Conservation (phyloP, 2,329 filamentous ascomycete genomes). For the Beauveria varroae region DNA sequence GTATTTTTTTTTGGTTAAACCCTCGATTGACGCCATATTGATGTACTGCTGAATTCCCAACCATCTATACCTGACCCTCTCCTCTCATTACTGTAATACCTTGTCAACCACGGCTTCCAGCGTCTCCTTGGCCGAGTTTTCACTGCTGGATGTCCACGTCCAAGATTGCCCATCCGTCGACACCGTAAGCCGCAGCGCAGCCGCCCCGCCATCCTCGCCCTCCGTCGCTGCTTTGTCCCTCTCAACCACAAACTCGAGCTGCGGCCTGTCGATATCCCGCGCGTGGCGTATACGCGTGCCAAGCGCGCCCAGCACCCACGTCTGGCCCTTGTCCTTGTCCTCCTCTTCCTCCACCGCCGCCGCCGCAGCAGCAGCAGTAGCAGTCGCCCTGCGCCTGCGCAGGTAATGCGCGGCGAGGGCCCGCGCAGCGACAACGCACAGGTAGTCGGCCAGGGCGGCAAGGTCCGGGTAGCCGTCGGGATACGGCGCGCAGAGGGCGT, state of each 20-base stretch:
- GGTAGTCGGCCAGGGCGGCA: conserved; percentile 37
- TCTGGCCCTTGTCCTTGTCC: neutral
- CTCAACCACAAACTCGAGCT: neutral
- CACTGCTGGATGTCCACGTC: conserved; percentile 21
- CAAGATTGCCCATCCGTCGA: conserved; percentile 17
- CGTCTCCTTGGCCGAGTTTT: conserved; percentile 13
- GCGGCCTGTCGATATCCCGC: conserved; percentile 17
- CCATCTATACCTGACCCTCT: no score
- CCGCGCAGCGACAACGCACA: conserved; percentile 35
- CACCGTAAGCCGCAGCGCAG: neutral
- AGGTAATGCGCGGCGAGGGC: conserved; percentile 31
- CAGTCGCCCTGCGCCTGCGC: conserved; percentile 15
- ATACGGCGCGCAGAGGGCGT: conserved; percentile 34
- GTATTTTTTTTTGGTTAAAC: neutral
- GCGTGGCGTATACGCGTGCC: conserved; percentile 25
- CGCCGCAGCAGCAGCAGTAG: no score
- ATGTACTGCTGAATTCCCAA: neutral
- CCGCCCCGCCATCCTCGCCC: neutral
- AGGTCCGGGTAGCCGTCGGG: conserved; percentile 37
- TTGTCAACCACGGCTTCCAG: conserved; percentile 19
- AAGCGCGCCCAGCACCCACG: conserved; percentile 25
- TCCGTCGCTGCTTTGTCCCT: no score
- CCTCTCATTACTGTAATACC: neutral
- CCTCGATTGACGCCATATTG: neutral
- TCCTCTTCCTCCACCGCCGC: neutral